A percentile compares a stretch with the other conserved stretches of the same genome.
These are phyloP conservation scores for Tilletiaria anomala DNA, from an alignment of 1,284 basidiomycete species.

Conservation along the genomic window DNA sequence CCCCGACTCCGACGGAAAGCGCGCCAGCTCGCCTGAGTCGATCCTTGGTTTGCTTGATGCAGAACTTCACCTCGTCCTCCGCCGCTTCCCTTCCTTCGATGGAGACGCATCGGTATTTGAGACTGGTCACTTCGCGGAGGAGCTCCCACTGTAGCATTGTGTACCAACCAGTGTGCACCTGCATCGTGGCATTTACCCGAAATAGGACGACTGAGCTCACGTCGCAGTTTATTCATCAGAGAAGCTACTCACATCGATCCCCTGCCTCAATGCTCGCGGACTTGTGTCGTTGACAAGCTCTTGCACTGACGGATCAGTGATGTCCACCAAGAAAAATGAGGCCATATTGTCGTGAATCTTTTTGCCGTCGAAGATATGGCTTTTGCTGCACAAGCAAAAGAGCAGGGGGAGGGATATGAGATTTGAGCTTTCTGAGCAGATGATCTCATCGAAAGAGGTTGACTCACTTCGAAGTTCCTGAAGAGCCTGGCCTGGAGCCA, in stretches of 20 bases:
- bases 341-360: conserved; percentile 64
- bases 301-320: conserved; percentile 55
- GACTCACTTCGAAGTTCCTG: not conserved
- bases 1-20: too few relatives aligned
- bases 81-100: too few relatives aligned
- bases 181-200: not conserved
- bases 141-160: conserved; percentile 13
- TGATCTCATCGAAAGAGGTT: not conserved
- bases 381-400: too few relatives aligned
- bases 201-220: conserved; percentile 2
- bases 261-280: conserved; percentile 1
- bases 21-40: too few relatives aligned
- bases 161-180: conserved; percentile 22
- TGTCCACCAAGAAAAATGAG: conserved; percentile 84
- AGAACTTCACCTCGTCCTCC: too few relatives aligned
- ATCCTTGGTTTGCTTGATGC: too few relatives aligned
- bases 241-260: conserved; percentile 6
- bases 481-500: conserved; percentile 1
- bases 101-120: not conserved
- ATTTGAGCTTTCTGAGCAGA: too few relatives aligned
- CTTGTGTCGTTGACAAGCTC: conserved; percentile 13
- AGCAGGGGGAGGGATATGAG: too few relatives aligned
- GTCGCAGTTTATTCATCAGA: conserved; percentile 5
- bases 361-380: conserved; percentile 82
- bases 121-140: conserved; percentile 2